Conservation (phyloP, 441 rosid species). For the Corymbia citriodora region DNA sequence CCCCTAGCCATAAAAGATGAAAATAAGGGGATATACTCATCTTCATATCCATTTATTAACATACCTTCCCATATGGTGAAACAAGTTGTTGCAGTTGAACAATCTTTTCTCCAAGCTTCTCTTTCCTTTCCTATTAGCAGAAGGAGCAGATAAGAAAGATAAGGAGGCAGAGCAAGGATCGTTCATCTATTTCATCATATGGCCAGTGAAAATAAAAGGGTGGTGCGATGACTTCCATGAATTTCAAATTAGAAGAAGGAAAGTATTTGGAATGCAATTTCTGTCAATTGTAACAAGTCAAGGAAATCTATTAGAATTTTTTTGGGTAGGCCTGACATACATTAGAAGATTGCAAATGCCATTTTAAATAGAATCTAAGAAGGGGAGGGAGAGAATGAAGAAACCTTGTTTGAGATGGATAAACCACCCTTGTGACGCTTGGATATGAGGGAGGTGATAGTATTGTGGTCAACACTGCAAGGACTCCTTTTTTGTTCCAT, state of each 20-base stretch:
- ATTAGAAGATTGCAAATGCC: background rate
- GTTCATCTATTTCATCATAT: background rate
- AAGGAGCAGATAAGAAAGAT: slow-evolving; percentile 8
- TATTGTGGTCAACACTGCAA: slow-evolving; percentile 56
- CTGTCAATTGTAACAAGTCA: background rate
- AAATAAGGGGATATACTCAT: background rate
- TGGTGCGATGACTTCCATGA: background rate
- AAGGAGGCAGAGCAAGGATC: background rate
- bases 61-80: slow-evolving; percentile 96
- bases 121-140: slow-evolving; percentile 69
- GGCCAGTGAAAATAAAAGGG: background rate
- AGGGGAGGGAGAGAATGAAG: background rate
- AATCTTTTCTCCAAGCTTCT: slow-evolving; percentile 79
- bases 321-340: background rate
- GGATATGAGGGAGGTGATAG: slow-evolving; percentile 41
- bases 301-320: background rate
- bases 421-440: slow-evolving; percentile 77
- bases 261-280: background rate
- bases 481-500: slow-evolving; percentile 78
- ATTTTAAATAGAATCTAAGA: background rate
- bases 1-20: background rate
- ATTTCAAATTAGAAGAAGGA: background rate
- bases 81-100: slow-evolving; percentile 89
- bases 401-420: slow-evolving; percentile 74
- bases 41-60: background rate